Conservation (phyloP, 2,329 filamentous ascomycete species). For the Alternaria gaisen region DNA sequence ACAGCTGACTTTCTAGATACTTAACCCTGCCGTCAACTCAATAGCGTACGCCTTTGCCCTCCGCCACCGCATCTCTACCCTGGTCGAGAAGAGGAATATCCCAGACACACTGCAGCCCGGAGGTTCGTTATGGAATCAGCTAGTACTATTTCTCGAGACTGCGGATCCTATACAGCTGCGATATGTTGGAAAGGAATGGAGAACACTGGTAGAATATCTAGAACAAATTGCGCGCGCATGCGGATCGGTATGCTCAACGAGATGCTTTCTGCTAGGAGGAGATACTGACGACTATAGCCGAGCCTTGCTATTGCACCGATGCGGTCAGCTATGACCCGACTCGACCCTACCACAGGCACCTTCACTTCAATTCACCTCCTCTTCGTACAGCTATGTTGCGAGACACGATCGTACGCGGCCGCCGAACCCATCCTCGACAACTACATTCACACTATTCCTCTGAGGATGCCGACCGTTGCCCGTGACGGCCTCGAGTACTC, state of each 20-base stretch:
- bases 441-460: constrained; percentile 72
- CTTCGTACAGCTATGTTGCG: constrained; percentile 66
- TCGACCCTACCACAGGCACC: constrained; percentile 72
- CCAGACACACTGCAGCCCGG: constrained; percentile 55
- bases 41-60: constrained; percentile 68
- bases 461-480: constrained; percentile 38
- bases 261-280: neutral
- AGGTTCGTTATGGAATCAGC: constrained; percentile 60
- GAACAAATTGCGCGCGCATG: constrained; percentile 44
- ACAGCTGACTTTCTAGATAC: constrained; percentile 43
- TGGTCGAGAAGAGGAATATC: constrained; percentile 48
- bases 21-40: constrained; percentile 67
- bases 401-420: constrained; percentile 62
- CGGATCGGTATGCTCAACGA: constrained; percentile 40
- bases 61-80: constrained; percentile 56
- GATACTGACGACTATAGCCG: constrained; percentile 35
- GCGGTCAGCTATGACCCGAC: constrained; percentile 65
- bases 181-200: constrained; percentile 61
- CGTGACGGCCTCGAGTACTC: constrained; percentile 51
- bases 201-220: constrained; percentile 54
- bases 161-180: constrained; percentile 65
- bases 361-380: constrained; percentile 71
- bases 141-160: constrained; percentile 56
- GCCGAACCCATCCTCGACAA: constrained; percentile 70
- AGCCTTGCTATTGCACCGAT: constrained; percentile 51